phyloP scores from a whole-genome alignment of 306 rosid genomes.

The Betula pendula region DNA sequence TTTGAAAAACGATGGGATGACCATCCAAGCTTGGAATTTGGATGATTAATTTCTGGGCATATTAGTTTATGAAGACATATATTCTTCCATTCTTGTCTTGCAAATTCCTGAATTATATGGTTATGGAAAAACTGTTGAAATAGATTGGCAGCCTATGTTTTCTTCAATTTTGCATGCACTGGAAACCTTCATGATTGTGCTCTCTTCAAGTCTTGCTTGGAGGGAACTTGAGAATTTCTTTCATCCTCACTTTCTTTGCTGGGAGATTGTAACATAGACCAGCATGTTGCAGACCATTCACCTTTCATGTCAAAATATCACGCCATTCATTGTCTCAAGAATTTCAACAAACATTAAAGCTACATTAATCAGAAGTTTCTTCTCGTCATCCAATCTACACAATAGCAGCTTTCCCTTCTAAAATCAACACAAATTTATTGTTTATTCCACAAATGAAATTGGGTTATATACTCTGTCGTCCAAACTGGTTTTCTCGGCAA shows the following conservation, averaged over 20 bases:
- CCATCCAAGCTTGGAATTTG: conserved; percentile 61
- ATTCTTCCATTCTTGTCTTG: conserved; percentile 62
- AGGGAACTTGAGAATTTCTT: conserved; percentile 62
- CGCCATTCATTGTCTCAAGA: background rate
- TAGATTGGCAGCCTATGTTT: conserved; percentile 68
- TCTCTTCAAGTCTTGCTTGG: conserved; percentile 73
- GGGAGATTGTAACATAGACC: conserved; percentile 81
- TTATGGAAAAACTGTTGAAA: conserved; percentile 51
- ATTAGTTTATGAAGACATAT: conserved; percentile 66
- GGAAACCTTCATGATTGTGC: conserved; percentile 69
- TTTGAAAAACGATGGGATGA: conserved; percentile 49
- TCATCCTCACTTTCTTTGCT: conserved; percentile 92
- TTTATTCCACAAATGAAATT: background rate
- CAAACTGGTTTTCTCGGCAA: background rate
- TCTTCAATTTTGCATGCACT: conserved; percentile 63
- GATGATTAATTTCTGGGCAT: conserved; percentile 65
- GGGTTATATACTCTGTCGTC: background rate
- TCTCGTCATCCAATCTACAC: too few relatives aligned
- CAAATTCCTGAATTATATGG: conserved; percentile 58
- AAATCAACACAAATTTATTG: background rate
- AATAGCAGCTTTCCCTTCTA: background rate
- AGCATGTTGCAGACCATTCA: background rate
- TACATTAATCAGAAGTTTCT: background rate
- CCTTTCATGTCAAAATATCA: background rate
- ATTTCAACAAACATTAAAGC: conserved; percentile 34